Conservation (phyloP, 306 rosid genomes). For the Sechiopsis laciniata region DNA sequence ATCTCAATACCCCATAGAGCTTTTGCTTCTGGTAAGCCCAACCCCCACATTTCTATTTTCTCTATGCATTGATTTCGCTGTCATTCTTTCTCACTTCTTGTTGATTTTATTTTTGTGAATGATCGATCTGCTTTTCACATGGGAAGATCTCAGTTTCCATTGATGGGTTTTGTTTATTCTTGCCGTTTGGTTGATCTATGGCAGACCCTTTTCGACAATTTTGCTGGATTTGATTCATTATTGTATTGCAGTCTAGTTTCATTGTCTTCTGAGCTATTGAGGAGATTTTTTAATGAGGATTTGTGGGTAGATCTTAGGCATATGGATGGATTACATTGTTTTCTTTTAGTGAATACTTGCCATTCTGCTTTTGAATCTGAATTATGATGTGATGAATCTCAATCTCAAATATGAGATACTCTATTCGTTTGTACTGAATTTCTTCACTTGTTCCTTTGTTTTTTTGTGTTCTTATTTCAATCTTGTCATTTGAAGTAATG, state of each 20-base stretch:
- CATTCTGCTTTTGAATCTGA: not conserved
- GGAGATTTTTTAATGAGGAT: conserved; percentile 11
- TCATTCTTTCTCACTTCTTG: not conserved
- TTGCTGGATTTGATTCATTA: not conserved
- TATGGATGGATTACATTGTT: not conserved
- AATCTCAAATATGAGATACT: conserved; percentile 3
- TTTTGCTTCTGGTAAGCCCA: conserved; percentile 51
- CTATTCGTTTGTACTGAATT: not conserved
- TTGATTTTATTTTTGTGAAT: not conserved
- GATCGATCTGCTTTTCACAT: conserved; percentile 26
- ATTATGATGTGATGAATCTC: conserved; percentile 14
- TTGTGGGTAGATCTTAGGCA: conserved; percentile 13
- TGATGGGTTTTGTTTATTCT: conserved; percentile 17
- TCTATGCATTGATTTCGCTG: not conserved
- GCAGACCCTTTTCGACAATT: not conserved
- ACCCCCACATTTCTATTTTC: not conserved
- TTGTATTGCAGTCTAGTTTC: not conserved
- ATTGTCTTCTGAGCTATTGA: not conserved
- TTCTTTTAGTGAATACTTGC: not conserved
- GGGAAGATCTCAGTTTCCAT: conserved; percentile 22
- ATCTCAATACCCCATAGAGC: conserved; percentile 49
- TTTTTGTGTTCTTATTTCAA: conserved; percentile 4
- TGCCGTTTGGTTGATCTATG: conserved; percentile 19
- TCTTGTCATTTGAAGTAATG: not conserved
- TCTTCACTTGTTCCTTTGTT: not conserved